Evolutionary conservation across 176 grass and related monocot genomes (phyloP), one percentile per base, ranked within the genome.

Genomic region (Phoenix dactylifera): DNA sequence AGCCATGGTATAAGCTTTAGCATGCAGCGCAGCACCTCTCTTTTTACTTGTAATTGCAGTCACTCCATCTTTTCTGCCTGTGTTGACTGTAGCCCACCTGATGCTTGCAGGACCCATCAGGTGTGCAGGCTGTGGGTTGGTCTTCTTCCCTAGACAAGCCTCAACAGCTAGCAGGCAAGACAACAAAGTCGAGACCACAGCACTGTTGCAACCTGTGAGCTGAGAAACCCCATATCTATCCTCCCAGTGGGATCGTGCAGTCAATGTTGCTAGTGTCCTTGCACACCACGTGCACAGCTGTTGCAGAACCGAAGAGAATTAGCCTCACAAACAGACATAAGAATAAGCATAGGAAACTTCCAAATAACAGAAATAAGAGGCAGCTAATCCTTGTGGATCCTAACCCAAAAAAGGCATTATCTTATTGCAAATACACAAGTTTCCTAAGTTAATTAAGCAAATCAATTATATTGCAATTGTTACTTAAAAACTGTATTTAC

Each of bases 141-240:
- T 92, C 79, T 83, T 98, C 81, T 98, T 98, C 58, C 93, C 93
- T 67, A 92, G 60, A 71, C 81, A 92, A 55, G 84, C 78, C 76
- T 98, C 93, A 44, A 92, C 77, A 16, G 71, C 84, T 30, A 98
- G 61, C 19, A 98, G 69, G 57, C 88, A 77, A 71, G 93, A 85
- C 26, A 98, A 50, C 69, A 98, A 77, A 1, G 79, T 98, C 18
- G 81, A 77, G 72, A 98, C 70, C 39, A 69, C 81, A 83, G 84
- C 72, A 59, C 70, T 76, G 74, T 98, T 92, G 72, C 76, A 83
- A 66, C 93, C 79, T 63, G 81, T 85, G 57, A 92, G 88, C 24
- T 98, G 93, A 76, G 87, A 87, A 61, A 98, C 84, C 58, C 93
- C 93, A 65, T 78, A 98, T 0, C 76, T 75, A 54, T 98, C 93